Percentiles rank a stretch among this genome's conserved stretches.
Conservation (phyloP, 2,329 filamentous ascomycete genomes). For the Akanthomyces dipterigenus region DNA sequence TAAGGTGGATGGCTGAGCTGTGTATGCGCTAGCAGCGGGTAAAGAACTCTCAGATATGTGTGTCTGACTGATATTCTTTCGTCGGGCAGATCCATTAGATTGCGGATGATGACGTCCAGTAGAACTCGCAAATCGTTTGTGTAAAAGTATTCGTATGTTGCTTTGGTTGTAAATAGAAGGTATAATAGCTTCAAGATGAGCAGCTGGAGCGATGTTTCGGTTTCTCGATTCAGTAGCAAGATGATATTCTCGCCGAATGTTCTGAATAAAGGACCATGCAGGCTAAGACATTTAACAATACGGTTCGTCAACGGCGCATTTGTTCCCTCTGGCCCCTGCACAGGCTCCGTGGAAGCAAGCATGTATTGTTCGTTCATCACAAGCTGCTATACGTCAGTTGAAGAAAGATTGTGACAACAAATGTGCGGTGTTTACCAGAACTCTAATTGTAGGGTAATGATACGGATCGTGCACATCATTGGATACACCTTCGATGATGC, state of each 20-base stretch:
- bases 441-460: constrained; percentile 89
- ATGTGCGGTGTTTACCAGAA: constrained; percentile 54
- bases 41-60: constrained; percentile 88
- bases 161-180: constrained; percentile 83
- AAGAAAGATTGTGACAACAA: not conserved
- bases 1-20: constrained; percentile 80
- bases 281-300: constrained; percentile 83
- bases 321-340: constrained; percentile 21
- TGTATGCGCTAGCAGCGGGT: constrained; percentile 84
- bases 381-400: constrained; percentile 47
- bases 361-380: constrained; percentile 98
- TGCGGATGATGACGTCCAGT: constrained; percentile 91
- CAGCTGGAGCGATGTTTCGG: constrained; percentile 86
- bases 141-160: constrained; percentile 97
- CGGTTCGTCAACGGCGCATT: constrained; percentile 70
- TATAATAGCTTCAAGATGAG: constrained; percentile 96
- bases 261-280: constrained; percentile 73
- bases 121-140: constrained; percentile 94
- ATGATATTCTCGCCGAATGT: constrained; percentile 99
- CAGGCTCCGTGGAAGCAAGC: constrained; percentile 56
- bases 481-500: constrained; percentile 80
- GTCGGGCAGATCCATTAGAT: constrained; percentile 89
- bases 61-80: constrained; percentile 73
- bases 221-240: constrained; percentile 86
- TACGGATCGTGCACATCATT: constrained; percentile 88